Evolutionary conservation across 768 basidiomycete species (phyloP).

Genomic region (Suillus weaverae): DNA sequence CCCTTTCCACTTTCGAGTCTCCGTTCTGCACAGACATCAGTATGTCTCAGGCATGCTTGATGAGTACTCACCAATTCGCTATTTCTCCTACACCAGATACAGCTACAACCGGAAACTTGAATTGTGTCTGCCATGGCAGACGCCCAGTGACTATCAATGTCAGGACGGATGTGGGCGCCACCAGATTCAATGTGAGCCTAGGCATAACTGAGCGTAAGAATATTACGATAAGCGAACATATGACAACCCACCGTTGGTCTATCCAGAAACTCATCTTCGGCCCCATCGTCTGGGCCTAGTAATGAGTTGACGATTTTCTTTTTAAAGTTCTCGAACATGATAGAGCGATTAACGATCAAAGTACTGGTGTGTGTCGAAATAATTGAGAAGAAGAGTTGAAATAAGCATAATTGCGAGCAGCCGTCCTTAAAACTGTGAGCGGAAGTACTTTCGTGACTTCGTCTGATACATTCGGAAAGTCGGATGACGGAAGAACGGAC

Average conservation of each 20-base stretch:
- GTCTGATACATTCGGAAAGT: not conserved
- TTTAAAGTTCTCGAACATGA: slow-evolving; percentile 19
- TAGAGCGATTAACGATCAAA: not conserved
- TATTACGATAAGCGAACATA: not conserved
- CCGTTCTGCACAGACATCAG: slow-evolving; percentile 16
- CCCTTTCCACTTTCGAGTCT: not conserved
- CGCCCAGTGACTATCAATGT: slow-evolving; percentile 12
- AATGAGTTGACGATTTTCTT: slow-evolving; percentile 5
- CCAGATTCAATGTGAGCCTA: not conserved
- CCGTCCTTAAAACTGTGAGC: not conserved
- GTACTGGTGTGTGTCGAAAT: not conserved
- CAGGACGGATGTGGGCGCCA: not conserved
- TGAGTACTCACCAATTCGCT: slow-evolving; percentile 10
- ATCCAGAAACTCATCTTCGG: not conserved
- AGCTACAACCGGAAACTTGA: slow-evolving; percentile 10
- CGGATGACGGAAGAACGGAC: not conserved
- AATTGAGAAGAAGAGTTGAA: too few species aligned
- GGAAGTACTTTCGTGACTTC: not conserved
- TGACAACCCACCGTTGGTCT: not conserved
- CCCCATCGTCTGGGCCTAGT: not conserved
- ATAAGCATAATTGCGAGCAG: not conserved
- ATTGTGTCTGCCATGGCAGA: slow-evolving; percentile 11
- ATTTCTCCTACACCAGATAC: slow-evolving; percentile 9
- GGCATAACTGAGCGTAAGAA: not conserved
- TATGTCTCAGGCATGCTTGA: too few species aligned